Base-by-base conservation (phyloP, 768 basidiomycete species). In the Paxillus involutus region DNA sequence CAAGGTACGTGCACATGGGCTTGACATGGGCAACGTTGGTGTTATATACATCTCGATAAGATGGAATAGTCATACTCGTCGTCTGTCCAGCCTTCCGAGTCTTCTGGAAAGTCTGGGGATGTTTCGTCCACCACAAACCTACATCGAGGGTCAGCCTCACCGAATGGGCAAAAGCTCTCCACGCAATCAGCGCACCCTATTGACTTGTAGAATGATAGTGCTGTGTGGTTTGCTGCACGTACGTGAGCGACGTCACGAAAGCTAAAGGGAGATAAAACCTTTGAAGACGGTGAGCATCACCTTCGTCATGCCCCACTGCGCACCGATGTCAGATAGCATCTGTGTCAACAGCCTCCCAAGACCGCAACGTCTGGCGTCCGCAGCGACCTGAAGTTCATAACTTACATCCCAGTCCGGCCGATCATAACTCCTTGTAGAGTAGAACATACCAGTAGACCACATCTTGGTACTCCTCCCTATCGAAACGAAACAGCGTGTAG, bases 281-380 rank as follows among this genome's bases (percentile, higher is more conserved):
- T 83, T 85, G 59, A 93, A 78, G 1, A 84, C 88, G 0, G 91
- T 94, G 14, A 94, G 77, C 76, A 86, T 80, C 26, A 89, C 68
- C 63, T 86, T 91, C 37, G 81, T 70, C 85, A 93, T 88, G 3
- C 64, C 55, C 72, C 77, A 88, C 39, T 61, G 65, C 13, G 61
- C 62, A 6, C 80, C 84, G 14, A 92, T 78, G 8, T 69, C 69
- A 19, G 70, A 69, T 17, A 93, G 68, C 19, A 70, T 67, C 3
- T 74, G 68, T 65, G 85, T 74, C 46, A 93, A 65, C 19, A 67
- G 60, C 53, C 69, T 80, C 0, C 91, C 91, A 1, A 89, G 67
- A 3, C 91, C 89, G 26, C 65, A 66, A 5, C 85, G 73, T 55
- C 77, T 79, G 13, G 61, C 68, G 1, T 59, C 43, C 36, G 68